A percentile compares a stretch with the other conserved stretches of the same genome.
phyloP scores from a whole-genome alignment of 768 basidiomycete species.

The Amanita jacksonii region DNA sequence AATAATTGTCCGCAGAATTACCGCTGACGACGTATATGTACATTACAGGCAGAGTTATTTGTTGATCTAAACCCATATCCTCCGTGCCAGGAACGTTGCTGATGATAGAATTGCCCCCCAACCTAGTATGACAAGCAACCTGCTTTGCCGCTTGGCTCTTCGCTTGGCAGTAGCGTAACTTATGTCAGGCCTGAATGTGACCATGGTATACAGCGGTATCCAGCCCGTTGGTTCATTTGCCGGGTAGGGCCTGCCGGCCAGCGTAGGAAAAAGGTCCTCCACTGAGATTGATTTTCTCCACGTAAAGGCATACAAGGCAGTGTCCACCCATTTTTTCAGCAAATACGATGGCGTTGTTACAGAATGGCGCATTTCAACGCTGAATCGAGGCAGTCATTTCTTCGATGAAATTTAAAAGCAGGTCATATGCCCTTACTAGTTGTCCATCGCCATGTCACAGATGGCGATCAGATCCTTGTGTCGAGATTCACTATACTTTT shows the following conservation, averaged over 20 bases:
- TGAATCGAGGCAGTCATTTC: conserved; percentile 24
- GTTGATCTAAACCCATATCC: conserved; percentile 18
- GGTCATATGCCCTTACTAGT: conserved; percentile 83
- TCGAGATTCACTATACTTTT: conserved; percentile 71
- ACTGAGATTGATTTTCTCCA: conserved; percentile 38
- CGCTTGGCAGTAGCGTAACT: conserved; percentile 75
- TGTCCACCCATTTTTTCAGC: conserved; percentile 73
- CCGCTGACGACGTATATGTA: conserved; percentile 7
- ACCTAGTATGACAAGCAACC: conserved; percentile 42
- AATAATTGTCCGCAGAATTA: conserved; percentile 2
- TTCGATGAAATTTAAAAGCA: conserved; percentile 12
- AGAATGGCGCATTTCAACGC: conserved; percentile 90
- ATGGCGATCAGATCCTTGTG: conserved; percentile 89
- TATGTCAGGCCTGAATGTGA: conserved; percentile 94
- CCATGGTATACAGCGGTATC: conserved; percentile 95
- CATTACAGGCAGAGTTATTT: conserved; percentile 20
- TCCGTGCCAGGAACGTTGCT: conserved; percentile 32
- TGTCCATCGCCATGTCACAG: conserved; percentile 86
- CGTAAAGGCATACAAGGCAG: conserved; percentile 56
- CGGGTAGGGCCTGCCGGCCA: conserved; percentile 50
- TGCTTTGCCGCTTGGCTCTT: conserved; percentile 62
- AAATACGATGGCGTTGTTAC: conserved; percentile 77
- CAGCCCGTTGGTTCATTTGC: conserved; percentile 59
- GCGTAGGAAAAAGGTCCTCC: conserved; percentile 32
- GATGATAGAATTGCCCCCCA: conserved; percentile 37